A percentile compares a stretch with the other conserved stretches of the same genome.
Evolutionary conservation across 129 eudicot genomes (phyloP).

Genomic region (Dittrichia graveolens): DNA sequence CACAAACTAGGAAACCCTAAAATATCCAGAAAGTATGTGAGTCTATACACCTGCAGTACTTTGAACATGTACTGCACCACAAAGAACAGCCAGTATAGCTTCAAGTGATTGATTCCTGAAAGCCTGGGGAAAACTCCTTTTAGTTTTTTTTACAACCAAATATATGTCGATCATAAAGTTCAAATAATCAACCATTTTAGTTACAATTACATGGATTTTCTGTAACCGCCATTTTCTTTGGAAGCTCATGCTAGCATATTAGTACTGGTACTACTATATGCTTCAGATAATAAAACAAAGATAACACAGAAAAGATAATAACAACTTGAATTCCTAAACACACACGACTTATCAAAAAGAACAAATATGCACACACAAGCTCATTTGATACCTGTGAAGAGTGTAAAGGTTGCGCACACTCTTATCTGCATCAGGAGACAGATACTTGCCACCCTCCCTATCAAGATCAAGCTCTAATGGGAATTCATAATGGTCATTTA

Average conservation of each 20-base stretch:
- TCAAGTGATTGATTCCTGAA: too few relatives aligned
- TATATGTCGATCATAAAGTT: conserved; percentile 7
- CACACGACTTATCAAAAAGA: background rate
- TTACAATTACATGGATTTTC: too few relatives aligned
- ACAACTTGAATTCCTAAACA: conserved; percentile 1
- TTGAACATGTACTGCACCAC: too few relatives aligned
- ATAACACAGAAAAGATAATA: background rate
- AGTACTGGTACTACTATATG: background rate
- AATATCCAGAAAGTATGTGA: too few relatives aligned
- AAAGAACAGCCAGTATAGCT: too few relatives aligned
- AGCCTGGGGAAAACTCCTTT: too few relatives aligned
- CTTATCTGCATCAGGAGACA: conserved; percentile 94
- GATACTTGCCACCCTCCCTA: conserved; percentile 82
- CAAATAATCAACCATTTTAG: background rate
- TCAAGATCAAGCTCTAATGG: conserved; percentile 97
- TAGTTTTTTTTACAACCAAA: background rate
- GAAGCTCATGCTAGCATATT: too few relatives aligned
- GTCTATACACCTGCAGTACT: too few relatives aligned
- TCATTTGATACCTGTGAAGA: conserved; percentile 74
- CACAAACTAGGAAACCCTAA: too few relatives aligned
- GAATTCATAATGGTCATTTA: conserved; percentile 93
- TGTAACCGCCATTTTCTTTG: too few relatives aligned
- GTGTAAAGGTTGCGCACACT: conserved; percentile 92
- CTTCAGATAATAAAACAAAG: background rate
- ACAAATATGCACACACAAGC: background rate